Evolutionary conservation across 1,139 yeast species (phyloP).

Genomic region (Yamadazyma epiphylla): DNA sequence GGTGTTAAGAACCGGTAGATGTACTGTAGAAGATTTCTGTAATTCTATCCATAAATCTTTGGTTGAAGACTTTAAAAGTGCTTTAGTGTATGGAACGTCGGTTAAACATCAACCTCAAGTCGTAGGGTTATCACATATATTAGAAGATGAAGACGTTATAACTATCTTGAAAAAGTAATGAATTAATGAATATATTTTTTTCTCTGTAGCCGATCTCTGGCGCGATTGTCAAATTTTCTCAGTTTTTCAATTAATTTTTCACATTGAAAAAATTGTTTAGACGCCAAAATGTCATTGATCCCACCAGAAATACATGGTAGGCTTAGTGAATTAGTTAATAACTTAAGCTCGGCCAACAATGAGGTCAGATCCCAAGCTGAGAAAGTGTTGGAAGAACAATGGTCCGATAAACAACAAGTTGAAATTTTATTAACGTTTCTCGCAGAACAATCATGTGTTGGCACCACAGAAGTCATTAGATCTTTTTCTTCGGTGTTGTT

Average conservation of each 20-base stretch:
- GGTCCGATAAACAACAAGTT: conserved; percentile 65
- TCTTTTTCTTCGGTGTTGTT: conserved; percentile 84
- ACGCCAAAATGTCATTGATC: conserved; percentile 48
- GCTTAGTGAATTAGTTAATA: conserved; percentile 55
- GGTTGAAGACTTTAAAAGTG: conserved; percentile 89
- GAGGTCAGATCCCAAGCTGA: conserved; percentile 75
- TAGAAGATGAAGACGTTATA: conserved; percentile 95
- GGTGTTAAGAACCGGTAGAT: conserved; percentile 75
- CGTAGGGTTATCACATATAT: conserved; percentile 78
- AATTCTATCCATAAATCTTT: conserved; percentile 91
- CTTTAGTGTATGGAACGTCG: conserved; percentile 85
- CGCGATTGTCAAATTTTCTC: no score
- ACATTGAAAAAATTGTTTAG: neutral
- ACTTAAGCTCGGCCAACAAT: conserved; percentile 78
- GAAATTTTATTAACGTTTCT: conserved; percentile 72
- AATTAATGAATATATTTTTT: no score
- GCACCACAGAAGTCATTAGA: conserved; percentile 50
- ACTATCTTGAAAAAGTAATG: conserved; percentile 82
- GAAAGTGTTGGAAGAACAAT: conserved; percentile 62
- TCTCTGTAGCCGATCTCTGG: no score
- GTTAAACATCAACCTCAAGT: conserved; percentile 98
- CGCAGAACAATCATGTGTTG: conserved; percentile 72
- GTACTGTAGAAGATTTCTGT: conserved; percentile 94
- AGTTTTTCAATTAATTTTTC: no score
- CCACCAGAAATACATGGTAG: conserved; percentile 60